Base-by-base conservation (phyloP, 2,329 filamentous ascomycete genomes). In the Teratosphaeria gauchensis region DNA sequence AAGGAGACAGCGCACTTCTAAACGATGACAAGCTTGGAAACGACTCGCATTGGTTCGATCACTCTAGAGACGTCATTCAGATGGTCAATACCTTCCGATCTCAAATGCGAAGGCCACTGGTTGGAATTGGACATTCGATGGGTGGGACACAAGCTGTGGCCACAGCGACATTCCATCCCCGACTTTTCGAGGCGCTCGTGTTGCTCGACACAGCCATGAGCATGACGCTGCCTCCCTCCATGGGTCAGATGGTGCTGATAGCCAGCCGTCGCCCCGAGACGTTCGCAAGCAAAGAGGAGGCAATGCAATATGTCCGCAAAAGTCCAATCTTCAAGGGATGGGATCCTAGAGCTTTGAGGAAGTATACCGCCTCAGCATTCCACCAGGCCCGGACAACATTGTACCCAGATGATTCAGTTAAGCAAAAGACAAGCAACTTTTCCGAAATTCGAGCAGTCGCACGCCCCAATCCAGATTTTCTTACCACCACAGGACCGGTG, bases 41-140 rank as follows among this genome's bases (percentile, higher is more conserved):
- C 38, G 58, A 60, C 42, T 56, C 90, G 33, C 84, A 83, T 65
- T 96, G 91, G 91, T 81, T 85, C 62, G 92, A 97, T 74, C 85
- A 92, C 71, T 77, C 88, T 54, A 84, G 92, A 51, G 92, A 96
- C 72, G 82, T 96, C 5, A 79, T 92, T n/a, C 84, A 91, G 69
- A 81, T 96, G 73, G 82, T 92, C 76, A 96, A 96, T 73, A 79
- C 83, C 55, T 92, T 95, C 74, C 88, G 90, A 48, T 76, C 80
- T 9, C 78, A 88, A 62, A 90, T 94, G 80, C 86, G 88, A 7
- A 86, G 87, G 0, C 92, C 92, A 1, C 79, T 96, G 24, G 74
- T 96, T 62, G 92, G 89, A 58, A 74, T 96, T 32, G 92, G 90
- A n/a, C 92, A 97, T 75, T 95, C 89, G 64, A 91, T 95, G 78